phyloP scores from a whole-genome alignment of 495 filamentous ascomycete genomes.

The Aspergillus panamensis region DNA sequence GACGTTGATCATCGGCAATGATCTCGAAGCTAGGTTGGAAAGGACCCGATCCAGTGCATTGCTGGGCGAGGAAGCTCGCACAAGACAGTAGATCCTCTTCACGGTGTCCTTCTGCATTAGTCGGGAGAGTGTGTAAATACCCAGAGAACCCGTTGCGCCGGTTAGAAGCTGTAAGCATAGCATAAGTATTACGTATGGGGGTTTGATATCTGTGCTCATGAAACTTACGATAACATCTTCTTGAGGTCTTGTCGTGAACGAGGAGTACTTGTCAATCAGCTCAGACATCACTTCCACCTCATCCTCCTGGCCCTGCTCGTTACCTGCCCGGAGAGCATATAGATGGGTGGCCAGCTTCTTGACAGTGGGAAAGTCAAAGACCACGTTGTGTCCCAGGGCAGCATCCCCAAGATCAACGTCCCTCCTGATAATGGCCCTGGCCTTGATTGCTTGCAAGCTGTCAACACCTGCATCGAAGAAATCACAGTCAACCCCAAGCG shows the following conservation, averaged over 20 bases:
- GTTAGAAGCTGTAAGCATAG: conserved; percentile 38
- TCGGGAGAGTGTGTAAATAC: conserved; percentile 51
- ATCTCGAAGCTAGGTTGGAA: conserved; percentile 38
- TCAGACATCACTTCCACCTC: conserved; percentile 27
- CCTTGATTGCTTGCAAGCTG: conserved; percentile 50
- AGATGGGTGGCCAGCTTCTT: conserved; percentile 31
- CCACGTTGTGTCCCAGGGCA: conserved; percentile 40
- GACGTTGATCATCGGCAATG: conserved; percentile 22
- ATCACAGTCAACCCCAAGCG: conserved; percentile 33
- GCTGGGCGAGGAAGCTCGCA: conserved; percentile 43
- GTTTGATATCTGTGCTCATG: too few species aligned
- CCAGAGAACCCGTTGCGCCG: conserved; percentile 61
- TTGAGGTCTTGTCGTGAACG: conserved; percentile 13
- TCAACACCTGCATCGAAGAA: conserved; percentile 54
- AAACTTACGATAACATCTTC: conserved; percentile 16
- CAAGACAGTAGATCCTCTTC: conserved; percentile 52
- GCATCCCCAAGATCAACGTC: conserved; percentile 33
- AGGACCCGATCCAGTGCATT: conserved; percentile 42
- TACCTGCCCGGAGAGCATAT: conserved; percentile 23
- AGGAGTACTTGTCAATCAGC: conserved; percentile 38
- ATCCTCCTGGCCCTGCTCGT: conserved; percentile 27
- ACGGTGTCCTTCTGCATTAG: conserved; percentile 33
- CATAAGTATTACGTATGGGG: conserved; percentile 8
- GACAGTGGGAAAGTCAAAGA: conserved; percentile 44
- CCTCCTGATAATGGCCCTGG: conserved; percentile 41